Conservation (phyloP, 2,329 filamentous ascomycete species). For the Alternaria alternata region DNA sequence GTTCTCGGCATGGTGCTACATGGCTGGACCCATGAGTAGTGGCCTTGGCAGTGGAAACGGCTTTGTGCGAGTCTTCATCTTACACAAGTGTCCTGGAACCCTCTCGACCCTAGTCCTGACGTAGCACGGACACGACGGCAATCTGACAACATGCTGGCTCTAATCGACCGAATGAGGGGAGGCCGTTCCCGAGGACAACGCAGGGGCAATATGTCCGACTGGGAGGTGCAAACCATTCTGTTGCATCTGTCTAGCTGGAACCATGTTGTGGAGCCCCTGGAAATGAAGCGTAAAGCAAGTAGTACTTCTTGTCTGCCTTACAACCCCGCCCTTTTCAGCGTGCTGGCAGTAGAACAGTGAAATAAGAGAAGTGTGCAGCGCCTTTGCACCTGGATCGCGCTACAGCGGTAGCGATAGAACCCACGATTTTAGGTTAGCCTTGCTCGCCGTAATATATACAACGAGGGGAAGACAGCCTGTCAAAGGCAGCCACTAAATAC, state of each 20-base stretch:
- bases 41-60: conserved; percentile 7
- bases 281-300: neutral
- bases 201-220: neutral
- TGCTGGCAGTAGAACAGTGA: neutral
- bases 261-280: neutral
- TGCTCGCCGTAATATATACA: neutral
- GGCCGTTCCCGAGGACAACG: neutral
- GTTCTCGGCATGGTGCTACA: conserved; percentile 11
- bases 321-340: neutral
- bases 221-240: neutral
- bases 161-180: neutral
- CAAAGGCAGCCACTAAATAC: conserved; percentile 10
- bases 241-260: conserved; percentile 1
- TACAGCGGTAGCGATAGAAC: neutral
- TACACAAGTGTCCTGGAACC: conserved; percentile 7
- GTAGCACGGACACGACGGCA: conserved; percentile 10
- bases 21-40: neutral
- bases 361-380: neutral
- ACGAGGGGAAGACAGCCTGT: conserved; percentile 5
- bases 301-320: neutral
- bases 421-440: neutral
- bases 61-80: conserved; percentile 13
- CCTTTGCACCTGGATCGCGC: neutral
- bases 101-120: neutral
- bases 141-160: conserved; percentile 5